Evolutionary conservation across 768 basidiomycete genomes (phyloP), one percentile per base, ranked within the genome.

Genomic region (Boletus tylopilopsis): DNA sequence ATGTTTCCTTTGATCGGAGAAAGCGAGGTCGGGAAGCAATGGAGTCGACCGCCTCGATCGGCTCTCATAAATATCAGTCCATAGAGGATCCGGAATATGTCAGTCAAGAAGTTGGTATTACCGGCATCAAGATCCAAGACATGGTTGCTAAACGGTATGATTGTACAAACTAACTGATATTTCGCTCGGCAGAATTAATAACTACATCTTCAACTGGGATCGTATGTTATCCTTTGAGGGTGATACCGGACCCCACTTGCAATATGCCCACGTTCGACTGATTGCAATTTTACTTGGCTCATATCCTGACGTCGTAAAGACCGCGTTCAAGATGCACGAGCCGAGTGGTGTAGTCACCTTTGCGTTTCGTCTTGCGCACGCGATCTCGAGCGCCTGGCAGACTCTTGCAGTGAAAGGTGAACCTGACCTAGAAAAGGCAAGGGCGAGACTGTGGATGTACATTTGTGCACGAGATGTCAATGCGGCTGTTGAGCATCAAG

Each of bases 101-200:
- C 39, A 80, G 81, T 49, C 76, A 77, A 54, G 89, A 95, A 68
- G 84, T 97, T 41, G 96, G 94, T 18, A 92, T 96, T 60, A 88
- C 92, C 0, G 93, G 92, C 3, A 87, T 99, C 57, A 98, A 97
- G 75, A 94, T 99, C 51, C 96, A 99, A 69, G 94, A 96, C 64
- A 94, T 95, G 92, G 79, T 87, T 36, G 92, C 91, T 13, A 95
- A 92, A 68, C 76, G 93, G 93, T 93, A 55, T 37, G 80, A 47
- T 11, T 33, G 10, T 16, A 1, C 11, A 1, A 12, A 19, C 21
- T 8, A 6, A 35, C 32, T 37, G 36, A 0, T 35, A 30, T 30
- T 13, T n/a, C n/a, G n/a, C 18, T 42, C 19, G 5, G 6, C 56
- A 95, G 94, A 53, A 88, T 96, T 64, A 94, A 94, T 71, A 93